phyloP scores from a whole-genome alignment of 495 filamentous ascomycete species.

The Aspergillus diversus region DNA sequence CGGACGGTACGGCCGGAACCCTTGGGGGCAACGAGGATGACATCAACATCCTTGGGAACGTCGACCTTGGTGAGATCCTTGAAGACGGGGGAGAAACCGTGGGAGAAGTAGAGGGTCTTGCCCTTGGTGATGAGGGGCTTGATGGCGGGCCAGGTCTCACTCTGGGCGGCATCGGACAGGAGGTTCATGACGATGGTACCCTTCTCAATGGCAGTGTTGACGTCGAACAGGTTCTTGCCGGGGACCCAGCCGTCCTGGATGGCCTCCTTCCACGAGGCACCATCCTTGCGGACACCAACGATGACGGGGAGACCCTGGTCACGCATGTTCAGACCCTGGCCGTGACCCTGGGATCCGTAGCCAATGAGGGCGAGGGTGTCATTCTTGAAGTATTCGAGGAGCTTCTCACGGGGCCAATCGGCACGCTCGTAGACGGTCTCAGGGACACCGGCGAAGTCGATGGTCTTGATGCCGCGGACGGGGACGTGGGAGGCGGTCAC shows the following conservation, averaged over 20 bases:
- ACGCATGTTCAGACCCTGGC: conserved; percentile 97
- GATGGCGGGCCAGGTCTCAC: conserved; percentile 96
- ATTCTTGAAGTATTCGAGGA: conserved; percentile 99
- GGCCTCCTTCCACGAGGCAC: conserved; percentile 97
- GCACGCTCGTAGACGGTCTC: conserved; percentile 96
- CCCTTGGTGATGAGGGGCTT: conserved; percentile 98
- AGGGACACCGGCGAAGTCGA: conserved; percentile 89
- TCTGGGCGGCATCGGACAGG: conserved; percentile 94
- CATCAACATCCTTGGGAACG: conserved; percentile 90
- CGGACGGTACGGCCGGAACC: conserved; percentile 98
- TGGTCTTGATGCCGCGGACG: conserved; percentile 53
- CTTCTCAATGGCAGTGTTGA: conserved; percentile 90
- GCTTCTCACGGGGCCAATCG: conserved; percentile 98
- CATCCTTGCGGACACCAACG: conserved; percentile 96
- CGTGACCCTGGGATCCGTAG: conserved; percentile 98
- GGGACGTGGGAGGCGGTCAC: conserved; percentile 59
- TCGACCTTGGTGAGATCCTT: conserved; percentile 99
- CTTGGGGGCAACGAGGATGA: conserved; percentile 99
- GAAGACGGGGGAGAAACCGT: conserved; percentile 99
- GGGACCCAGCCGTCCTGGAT: conserved; percentile 96
- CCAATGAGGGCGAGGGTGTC: conserved; percentile 98
- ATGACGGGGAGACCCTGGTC: conserved; percentile 99
- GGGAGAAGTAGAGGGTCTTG: conserved; percentile 99
- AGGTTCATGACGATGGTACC: conserved; percentile 99
- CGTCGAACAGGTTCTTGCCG: conserved; percentile 96